A percentile compares a stretch with the other conserved stretches of the same genome.
Evolutionary conservation across 1,139 yeast species (phyloP).

Genomic region (Spencermartinsiella ligniputridi): DNA sequence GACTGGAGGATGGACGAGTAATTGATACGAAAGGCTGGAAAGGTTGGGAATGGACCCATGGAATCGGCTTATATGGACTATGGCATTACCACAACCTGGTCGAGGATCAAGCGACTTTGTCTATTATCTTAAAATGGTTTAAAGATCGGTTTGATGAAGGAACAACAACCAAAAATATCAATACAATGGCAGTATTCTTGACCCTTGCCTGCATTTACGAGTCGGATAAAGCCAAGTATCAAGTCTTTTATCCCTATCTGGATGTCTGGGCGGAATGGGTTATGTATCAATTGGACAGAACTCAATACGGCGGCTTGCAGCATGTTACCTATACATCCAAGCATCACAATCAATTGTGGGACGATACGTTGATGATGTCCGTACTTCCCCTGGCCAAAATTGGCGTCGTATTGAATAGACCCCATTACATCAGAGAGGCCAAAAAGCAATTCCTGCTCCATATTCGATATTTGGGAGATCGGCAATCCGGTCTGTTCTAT

Average conservation of each 20-base stretch:
- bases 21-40: slow-evolving; percentile 39
- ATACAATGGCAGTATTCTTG: slow-evolving; percentile 37
- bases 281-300: slow-evolving; percentile 31
- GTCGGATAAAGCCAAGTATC: slow-evolving; percentile 25
- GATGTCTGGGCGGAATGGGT: slow-evolving; percentile 40
- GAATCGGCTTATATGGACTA: slow-evolving; percentile 31
- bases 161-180: slow-evolving; percentile 35
- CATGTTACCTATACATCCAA: slow-evolving; percentile 36
- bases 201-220: slow-evolving; percentile 31
- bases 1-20: slow-evolving; percentile 35
- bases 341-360: slow-evolving; percentile 37
- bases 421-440: slow-evolving; percentile 35
- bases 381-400: slow-evolving; percentile 37
- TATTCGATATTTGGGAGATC: slow-evolving; percentile 33
- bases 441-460: slow-evolving; percentile 36
- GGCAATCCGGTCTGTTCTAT: slow-evolving; percentile 34
- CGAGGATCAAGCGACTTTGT: slow-evolving; percentile 24
- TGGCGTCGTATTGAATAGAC: slow-evolving; percentile 31
- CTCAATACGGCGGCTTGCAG: slow-evolving; percentile 37
- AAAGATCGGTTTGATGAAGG: slow-evolving; percentile 33
- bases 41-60: slow-evolving; percentile 27
- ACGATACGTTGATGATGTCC: slow-evolving; percentile 39
- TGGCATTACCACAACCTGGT: slow-evolving; percentile 37
- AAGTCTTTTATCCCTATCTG: slow-evolving; percentile 31
- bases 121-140: slow-evolving; percentile 32